Percentiles rank a stretch among this genome's conserved stretches.
Conservation (phyloP, 2,329 filamentous ascomycete species). For the Xylariales sp. region DNA sequence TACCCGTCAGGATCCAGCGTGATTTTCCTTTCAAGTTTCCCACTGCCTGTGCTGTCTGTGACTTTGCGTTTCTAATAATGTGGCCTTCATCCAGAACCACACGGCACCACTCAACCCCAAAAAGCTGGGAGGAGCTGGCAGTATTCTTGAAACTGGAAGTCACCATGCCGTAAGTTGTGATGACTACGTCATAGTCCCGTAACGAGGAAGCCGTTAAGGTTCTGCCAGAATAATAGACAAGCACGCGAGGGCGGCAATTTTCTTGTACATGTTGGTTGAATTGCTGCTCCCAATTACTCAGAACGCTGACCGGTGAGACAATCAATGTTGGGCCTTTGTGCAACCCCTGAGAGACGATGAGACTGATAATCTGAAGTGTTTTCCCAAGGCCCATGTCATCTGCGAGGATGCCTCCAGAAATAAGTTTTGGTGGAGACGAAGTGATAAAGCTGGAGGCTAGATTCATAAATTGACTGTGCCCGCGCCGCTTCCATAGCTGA, state of each 20-base stretch:
- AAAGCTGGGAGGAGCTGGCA: slow-evolving; percentile 37
- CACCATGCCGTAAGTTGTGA: slow-evolving; percentile 81
- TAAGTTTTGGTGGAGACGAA: slow-evolving; percentile 52
- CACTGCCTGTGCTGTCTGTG: slow-evolving; percentile 67
- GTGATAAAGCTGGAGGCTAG: slow-evolving; percentile 68
- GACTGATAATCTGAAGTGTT: slow-evolving; percentile 78
- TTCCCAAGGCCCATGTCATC: slow-evolving; percentile 94
- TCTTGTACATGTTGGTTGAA: slow-evolving; percentile 66
- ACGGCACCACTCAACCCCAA: slow-evolving; percentile 64
- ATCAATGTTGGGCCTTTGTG: slow-evolving; percentile 66
- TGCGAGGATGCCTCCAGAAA: slow-evolving; percentile 79
- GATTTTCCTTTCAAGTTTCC: slow-evolving; percentile 64
- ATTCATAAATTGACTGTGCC: slow-evolving; percentile 51
- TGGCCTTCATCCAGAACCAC: slow-evolving; percentile 83
- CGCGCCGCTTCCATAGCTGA: slow-evolving; percentile 70
- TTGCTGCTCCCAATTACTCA: slow-evolving; percentile 87
- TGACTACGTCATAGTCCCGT: slow-evolving; percentile 65
- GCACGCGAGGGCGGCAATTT: slow-evolving; percentile 58
- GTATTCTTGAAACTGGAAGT: slow-evolving; percentile 57
- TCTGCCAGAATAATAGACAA: slow-evolving; percentile 67
- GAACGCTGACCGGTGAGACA: slow-evolving; percentile 75
- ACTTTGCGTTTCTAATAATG: slow-evolving; percentile 70
- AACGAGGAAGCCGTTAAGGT: slow-evolving; percentile 54
- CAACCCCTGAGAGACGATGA: slow-evolving; percentile 57
- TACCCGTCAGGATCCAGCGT: slow-evolving; percentile 76